A percentile compares a stretch with the other conserved stretches of the same genome.
Evolutionary conservation across 106 monocot species (phyloP).

Genomic region (Cymbidium sinense): DNA sequence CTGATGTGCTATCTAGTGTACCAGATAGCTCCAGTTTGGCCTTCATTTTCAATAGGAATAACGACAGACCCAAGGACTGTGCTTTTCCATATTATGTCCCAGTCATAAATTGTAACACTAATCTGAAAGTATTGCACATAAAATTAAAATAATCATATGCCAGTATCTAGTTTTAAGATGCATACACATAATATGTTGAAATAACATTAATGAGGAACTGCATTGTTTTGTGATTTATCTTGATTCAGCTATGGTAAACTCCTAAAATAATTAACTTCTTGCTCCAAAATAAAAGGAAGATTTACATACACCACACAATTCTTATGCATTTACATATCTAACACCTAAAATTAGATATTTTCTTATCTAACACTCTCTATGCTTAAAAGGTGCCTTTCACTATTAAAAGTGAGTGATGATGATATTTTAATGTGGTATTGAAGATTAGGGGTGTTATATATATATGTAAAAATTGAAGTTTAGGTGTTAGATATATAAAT

Average conservation of each 20-base stretch:
- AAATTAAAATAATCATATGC: not conserved
- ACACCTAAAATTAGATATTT: too few relatives aligned
- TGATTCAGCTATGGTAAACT: not conserved
- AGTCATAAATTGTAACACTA: constrained; percentile 94
- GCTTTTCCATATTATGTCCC: constrained; percentile 99
- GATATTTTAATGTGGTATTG: too few relatives aligned
- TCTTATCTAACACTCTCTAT: too few relatives aligned
- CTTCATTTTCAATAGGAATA: constrained; percentile 76
- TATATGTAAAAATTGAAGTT: too few relatives aligned
- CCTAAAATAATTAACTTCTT: not conserved
- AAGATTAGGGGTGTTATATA: too few relatives aligned
- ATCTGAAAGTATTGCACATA: constrained; percentile 39
- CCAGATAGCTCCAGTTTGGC: constrained; percentile 78
- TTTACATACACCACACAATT: too few relatives aligned
- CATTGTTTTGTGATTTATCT: not conserved
- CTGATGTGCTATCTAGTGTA: constrained; percentile 76
- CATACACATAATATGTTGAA: not conserved
- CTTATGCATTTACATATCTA: too few relatives aligned
- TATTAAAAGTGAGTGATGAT: too few relatives aligned
- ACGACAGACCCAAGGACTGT: constrained; percentile 90
- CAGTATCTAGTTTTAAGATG: not conserved
- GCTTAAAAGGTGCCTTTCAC: too few relatives aligned
- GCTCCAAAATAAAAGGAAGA: not conserved
- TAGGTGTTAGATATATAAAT: too few relatives aligned
- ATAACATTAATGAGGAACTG: not conserved